Evolutionary conservation across 208 protist genomes (phyloP), one percentile per base, ranked within the genome.

Genomic region (Leishmania guyanensis): DNA sequence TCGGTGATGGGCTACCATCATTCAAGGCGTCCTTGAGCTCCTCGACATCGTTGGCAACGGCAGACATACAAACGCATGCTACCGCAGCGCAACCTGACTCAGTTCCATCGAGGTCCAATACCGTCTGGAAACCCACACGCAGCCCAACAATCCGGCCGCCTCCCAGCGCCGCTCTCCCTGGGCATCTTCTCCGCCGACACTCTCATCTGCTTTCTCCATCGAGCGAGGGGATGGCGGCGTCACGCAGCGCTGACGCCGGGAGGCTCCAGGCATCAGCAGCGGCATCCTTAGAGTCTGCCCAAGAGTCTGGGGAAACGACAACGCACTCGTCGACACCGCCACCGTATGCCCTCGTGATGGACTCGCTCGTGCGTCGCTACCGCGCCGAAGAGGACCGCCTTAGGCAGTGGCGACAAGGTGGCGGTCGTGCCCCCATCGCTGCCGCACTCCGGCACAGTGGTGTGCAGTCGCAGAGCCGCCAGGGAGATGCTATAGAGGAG

Each of bases 321-420:
- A 77, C 20, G 17, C 74, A 62, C n/a, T 66, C 51, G 54, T 46
- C 56, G 43, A 54, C 82, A 20, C 78, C 78, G n/a, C 62, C 82
- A 10, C 22, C 73, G 3, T n/a, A 50, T 20, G 77, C 73, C 9
- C 50, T 82, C 4, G 82, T 82, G 29, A 82, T 86, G 78, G 73
- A 86, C 54, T 79, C 82, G 51, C 36, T 86, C 22, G 82, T 82
- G 62, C 82, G 78, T 33, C 82, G 82, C 51, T 86, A 80, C 73
- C 78, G 56, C 22, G 77, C 82, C 0, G 75, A 80, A 56, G 82
- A 86, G 66, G 60, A 64, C 12, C 82, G 77, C n/a, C 74, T 86
- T 12, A 56, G 65, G 6, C 73, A 62, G 56, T 86, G 82, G 82
- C 82, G 82, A 43, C 77, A 77, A 36, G 36, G 48, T 29, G 73